Conservation (phyloP, 805 yeast genomes). For the Metschnikowia gelsemii region DNA sequence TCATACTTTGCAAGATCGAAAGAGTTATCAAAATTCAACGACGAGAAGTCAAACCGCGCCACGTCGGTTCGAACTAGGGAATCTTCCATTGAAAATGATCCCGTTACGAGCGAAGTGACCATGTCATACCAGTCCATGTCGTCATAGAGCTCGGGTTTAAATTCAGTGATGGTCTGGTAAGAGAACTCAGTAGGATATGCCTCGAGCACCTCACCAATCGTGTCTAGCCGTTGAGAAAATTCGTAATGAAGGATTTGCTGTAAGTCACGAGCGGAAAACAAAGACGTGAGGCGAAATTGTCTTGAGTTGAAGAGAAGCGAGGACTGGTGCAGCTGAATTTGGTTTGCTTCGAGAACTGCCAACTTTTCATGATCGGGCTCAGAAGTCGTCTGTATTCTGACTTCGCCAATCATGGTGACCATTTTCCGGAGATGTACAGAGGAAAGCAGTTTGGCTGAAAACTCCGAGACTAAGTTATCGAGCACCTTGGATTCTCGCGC, state of each 20-base stretch:
- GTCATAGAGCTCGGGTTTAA: slow-evolving; percentile 16
- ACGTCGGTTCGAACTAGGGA: slow-evolving; percentile 41
- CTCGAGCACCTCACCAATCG: slow-evolving; percentile 28
- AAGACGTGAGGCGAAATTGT: slow-evolving; percentile 34
- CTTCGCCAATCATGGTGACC: slow-evolving; percentile 10
- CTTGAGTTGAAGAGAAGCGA: slow-evolving; percentile 58
- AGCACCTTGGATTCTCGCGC: slow-evolving; percentile 7
- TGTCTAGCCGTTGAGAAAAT: slow-evolving; percentile 40
- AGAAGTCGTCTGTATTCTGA: slow-evolving; percentile 12
- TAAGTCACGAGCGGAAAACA: slow-evolving; percentile 29
- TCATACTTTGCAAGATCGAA: slow-evolving; percentile 25
- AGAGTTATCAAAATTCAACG: slow-evolving; percentile 29
- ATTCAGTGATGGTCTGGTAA: slow-evolving; percentile 19
- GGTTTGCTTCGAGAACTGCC: slow-evolving; percentile 28
- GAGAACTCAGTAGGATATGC: slow-evolving; percentile 29
- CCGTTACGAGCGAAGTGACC: slow-evolving; percentile 43
- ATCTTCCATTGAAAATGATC: slow-evolving; percentile 44
- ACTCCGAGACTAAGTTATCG: slow-evolving; percentile 4
- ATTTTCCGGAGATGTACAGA: slow-evolving; percentile 55
- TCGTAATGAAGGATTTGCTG: slow-evolving; percentile 48
- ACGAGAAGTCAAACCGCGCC: slow-evolving; percentile 48
- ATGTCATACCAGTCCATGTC: slow-evolving; percentile 49
- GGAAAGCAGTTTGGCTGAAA: slow-evolving; percentile 23
- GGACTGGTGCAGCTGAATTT: slow-evolving; percentile 33
- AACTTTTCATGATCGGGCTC: slow-evolving; percentile 6